Conservation (phyloP, 225 moss, liverwort and hornwort genomes). For the Anthoceros angustus region DNA sequence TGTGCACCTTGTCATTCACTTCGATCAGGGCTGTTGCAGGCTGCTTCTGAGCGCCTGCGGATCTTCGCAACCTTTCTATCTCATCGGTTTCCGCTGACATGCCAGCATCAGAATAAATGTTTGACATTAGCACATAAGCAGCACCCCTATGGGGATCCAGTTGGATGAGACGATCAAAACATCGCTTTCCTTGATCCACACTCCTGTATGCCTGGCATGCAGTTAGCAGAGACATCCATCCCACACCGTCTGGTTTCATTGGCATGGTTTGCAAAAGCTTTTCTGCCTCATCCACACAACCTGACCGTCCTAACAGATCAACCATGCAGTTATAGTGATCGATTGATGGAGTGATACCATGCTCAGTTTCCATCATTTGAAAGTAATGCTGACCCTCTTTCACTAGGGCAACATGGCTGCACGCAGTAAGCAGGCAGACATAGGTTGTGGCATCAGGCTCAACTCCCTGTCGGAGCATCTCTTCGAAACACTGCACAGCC, state of each 20-base stretch:
- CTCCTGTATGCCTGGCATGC: background rate
- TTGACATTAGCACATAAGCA: background rate
- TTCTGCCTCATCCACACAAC: background rate
- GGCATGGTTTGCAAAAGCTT: background rate
- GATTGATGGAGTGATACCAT: background rate
- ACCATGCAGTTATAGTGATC: constrained; percentile 3
- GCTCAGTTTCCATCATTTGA: background rate
- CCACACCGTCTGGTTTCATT: background rate
- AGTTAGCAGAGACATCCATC: background rate
- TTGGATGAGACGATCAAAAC: background rate
- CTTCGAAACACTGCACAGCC: constrained; percentile 2
- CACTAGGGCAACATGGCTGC: background rate
- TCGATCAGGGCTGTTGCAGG: background rate
- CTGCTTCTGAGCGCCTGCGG: background rate
- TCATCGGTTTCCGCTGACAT: background rate
- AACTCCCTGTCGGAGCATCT: background rate
- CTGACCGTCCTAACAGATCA: background rate
- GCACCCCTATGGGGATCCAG: background rate
- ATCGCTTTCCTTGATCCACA: background rate
- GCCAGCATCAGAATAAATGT: background rate
- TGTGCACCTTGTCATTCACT: background rate
- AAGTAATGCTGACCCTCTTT: background rate
- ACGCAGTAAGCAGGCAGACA: background rate
- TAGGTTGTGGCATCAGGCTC: constrained; percentile 1
- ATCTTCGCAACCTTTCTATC: background rate